phyloP scores from a whole-genome alignment of 1,284 basidiomycete species.

The Cryptococcus neoformans region DNA sequence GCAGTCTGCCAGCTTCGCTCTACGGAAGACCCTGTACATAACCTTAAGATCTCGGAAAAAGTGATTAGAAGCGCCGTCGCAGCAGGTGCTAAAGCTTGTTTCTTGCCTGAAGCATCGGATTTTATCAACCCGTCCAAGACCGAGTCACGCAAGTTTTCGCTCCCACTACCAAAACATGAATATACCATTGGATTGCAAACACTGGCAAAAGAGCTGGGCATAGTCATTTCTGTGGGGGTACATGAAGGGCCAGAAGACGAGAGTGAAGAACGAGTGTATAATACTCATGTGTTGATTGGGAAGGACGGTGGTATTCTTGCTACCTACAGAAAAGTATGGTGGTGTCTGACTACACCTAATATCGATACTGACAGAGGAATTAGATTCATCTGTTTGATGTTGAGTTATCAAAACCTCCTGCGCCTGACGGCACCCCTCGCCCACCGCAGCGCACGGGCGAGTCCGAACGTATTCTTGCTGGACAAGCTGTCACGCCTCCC shows the following conservation, averaged over 20 bases:
- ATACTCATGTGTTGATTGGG: conserved; percentile 53
- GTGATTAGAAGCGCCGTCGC: conserved; percentile 49
- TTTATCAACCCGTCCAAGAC: conserved; percentile 51
- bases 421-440: conserved; percentile 24
- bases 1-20: conserved; percentile 41
- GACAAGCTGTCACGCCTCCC: conserved; percentile 36
- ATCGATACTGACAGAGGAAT: too few species aligned
- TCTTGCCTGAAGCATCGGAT: conserved; percentile 55
- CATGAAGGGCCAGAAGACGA: conserved; percentile 51
- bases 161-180: conserved; percentile 29
- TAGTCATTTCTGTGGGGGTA: conserved; percentile 52
- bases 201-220: conserved; percentile 44
- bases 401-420: conserved; percentile 38
- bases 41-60: conserved; percentile 37
- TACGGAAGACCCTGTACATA: conserved; percentile 39
- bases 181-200: conserved; percentile 42
- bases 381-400: conserved; percentile 55
- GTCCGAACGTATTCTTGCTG: conserved; percentile 42
- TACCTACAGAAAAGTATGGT: conserved; percentile 46
- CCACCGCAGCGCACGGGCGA: conserved; percentile 34
- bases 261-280: conserved; percentile 48
- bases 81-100: conserved; percentile 50
- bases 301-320: conserved; percentile 44
- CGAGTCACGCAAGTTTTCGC: conserved; percentile 33
- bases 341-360: too few species aligned